Evolutionary conservation across 768 basidiomycete species (phyloP).

Genomic region (Phanerodontia chrysosporium): DNA sequence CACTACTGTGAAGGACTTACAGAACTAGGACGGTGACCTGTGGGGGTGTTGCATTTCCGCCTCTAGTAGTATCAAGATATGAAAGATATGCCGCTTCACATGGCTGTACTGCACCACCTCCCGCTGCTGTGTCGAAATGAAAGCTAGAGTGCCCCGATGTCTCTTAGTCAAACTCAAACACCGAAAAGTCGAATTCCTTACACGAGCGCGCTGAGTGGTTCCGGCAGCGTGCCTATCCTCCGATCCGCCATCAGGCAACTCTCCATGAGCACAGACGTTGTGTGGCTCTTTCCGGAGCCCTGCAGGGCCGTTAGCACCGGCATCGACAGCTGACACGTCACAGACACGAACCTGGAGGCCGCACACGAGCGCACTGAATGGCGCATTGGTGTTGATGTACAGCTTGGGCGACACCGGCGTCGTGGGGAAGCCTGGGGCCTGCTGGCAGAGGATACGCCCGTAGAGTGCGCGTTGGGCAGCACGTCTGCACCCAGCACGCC

Average conservation of each 20-base stretch:
- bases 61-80: constrained; percentile 24
- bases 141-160: constrained; percentile 4
- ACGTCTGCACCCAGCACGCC: background rate
- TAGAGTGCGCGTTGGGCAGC: constrained; percentile 8
- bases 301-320: background rate
- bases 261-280: constrained; percentile 59
- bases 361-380: constrained; percentile 66
- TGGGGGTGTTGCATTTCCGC: constrained; percentile 26
- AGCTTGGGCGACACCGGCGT: background rate
- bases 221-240: constrained; percentile 44
- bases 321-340: background rate
- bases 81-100: constrained; percentile 61
- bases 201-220: constrained; percentile 55
- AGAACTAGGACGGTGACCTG: constrained; percentile 50
- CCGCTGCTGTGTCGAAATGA: constrained; percentile 20
- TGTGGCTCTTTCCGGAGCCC: constrained; percentile 69
- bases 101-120: constrained; percentile 15
- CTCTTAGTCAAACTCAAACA: background rate
- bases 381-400: constrained; percentile 40
- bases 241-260: constrained; percentile 57
- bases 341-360: constrained; percentile 45
- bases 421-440: background rate
- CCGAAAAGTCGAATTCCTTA: background rate
- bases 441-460: constrained; percentile 2
- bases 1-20: background rate